phyloP scores from a whole-genome alignment of 352 stramenopile species.

The Phytophthora pluvialis region DNA sequence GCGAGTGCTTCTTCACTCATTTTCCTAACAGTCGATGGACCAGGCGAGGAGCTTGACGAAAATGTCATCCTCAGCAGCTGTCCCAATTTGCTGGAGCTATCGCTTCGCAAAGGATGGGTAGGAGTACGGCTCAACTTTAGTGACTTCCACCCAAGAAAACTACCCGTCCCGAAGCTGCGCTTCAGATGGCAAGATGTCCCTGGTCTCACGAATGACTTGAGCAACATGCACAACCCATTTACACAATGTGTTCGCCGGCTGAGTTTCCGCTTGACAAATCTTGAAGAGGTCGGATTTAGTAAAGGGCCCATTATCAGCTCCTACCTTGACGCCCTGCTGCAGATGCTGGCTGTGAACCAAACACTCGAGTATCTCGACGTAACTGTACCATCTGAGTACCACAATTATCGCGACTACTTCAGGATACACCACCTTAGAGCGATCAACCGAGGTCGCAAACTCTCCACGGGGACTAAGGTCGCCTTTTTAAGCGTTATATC shows the following conservation, averaged over 20 bases:
- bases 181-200: constrained; percentile 14
- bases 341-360: constrained; percentile 17
- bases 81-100: constrained; percentile 14
- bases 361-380: constrained; percentile 22
- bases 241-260: constrained; percentile 7
- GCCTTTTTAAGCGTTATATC: constrained; percentile 17
- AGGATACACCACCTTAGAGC: constrained; percentile 9
- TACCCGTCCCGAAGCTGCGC: constrained; percentile 1
- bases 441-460: constrained; percentile 3
- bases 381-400: constrained; percentile 2
- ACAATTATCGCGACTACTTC: constrained; percentile 16
- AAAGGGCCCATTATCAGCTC: neutral
- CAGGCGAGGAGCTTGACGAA: constrained; percentile 4
- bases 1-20: constrained; percentile 5
- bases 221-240: constrained; percentile 9
- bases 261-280: constrained; percentile 12
- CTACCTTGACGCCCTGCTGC: constrained; percentile 9
- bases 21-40: constrained; percentile 13
- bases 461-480: neutral
- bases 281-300: neutral
- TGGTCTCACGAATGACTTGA: constrained; percentile 7
- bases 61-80: constrained; percentile 15
- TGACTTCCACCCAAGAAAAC: constrained; percentile 8
- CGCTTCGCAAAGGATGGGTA: constrained; percentile 9
- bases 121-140: constrained; percentile 15